A percentile compares a stretch with the other conserved stretches of the same genome.
Conservation (phyloP, 192 early-diverging fungal species). For the Chytriomyces hyalinus region DNA sequence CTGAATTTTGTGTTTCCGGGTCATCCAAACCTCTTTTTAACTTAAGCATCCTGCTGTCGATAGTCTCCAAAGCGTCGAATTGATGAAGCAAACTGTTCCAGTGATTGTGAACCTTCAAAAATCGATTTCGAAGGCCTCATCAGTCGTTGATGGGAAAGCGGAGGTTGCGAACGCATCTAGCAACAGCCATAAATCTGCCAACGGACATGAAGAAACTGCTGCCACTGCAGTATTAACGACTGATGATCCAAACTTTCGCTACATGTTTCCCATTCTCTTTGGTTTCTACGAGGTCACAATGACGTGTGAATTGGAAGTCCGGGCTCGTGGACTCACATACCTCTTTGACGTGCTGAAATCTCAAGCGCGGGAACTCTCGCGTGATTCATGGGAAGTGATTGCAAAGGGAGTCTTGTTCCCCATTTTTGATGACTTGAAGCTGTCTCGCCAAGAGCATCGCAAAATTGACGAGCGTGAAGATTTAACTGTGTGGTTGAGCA, state of each 20-base stretch:
- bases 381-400: conserved; percentile 81
- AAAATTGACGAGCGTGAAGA: conserved; percentile 84
- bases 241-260: conserved; percentile 58
- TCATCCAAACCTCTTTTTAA: not conserved
- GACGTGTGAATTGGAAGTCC: conserved; percentile 89
- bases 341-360: conserved; percentile 83
- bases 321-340: conserved; percentile 80
- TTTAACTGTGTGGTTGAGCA: conserved; percentile 91
- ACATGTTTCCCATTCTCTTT: conserved; percentile 85
- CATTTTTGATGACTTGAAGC: conserved; percentile 87
- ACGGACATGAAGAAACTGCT: not conserved
- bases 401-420: conserved; percentile 85
- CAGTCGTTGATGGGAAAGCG: not conserved
- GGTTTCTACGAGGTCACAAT: conserved; percentile 89
- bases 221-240: not conserved
- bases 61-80: conserved; percentile 62
- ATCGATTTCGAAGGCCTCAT: not conserved
- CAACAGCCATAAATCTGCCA: not conserved
- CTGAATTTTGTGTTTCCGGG: conserved; percentile 14
- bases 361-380: conserved; percentile 73
- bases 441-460: conserved; percentile 51
- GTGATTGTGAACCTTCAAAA: conserved; percentile 37
- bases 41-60: not conserved
- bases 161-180: not conserved
- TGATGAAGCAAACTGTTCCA: conserved; percentile 51